Base-by-base conservation (phyloP, 208 protist species). In the Leptomonas pyrrhocoris region DNA sequence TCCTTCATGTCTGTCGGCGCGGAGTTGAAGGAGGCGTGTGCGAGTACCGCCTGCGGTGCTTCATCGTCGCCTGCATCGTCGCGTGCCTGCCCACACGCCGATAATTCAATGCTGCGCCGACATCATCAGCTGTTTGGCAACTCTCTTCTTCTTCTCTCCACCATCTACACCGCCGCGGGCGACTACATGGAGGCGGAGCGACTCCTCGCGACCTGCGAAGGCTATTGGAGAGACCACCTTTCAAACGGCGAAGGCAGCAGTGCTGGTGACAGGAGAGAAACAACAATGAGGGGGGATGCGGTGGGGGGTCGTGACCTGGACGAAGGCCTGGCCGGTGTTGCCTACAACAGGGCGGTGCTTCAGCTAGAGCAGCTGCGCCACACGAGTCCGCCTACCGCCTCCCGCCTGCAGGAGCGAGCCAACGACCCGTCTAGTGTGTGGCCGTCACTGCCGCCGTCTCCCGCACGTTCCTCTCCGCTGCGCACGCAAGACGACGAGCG, bases 181-280 rank as follows among this genome's bases (percentile, higher is more conserved):
- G 75, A 74, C 28, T 87, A 74, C 56, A 31, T 46, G 2, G 85
- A 88, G 77, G 82, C 85, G 56, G 88, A 93, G 48, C 79, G 85
- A 2, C 72, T 90, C 0, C 77, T 83, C 21, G 74, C 78, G 19
- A 89, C 83, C 28, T 88, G 83, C 38, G 60, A 73, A 13, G 78
- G 85, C 6, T 93, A 88, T 58, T 75, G 84, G 54, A 51, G 71
- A 42, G 85, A 93, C 53, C 79, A 80, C 48, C 60, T 89, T 15
- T 11, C 5, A 23, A 13, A 36, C 28, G 23, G 34, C 16, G 60
- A n/a, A n/a, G n/a, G n/a, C n/a, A n/a, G n/a, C n/a, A n/a, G 28
- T 28, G 51, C 15, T 27, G 23, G 31, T 23, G 36, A 19, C 30
- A 21, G 40, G 21, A n/a, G 8, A 16, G 54, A 27, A 16, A 7